phyloP scores from a whole-genome alignment of 176 grass and related monocot species.

The Cenchrus fungigraminus region DNA sequence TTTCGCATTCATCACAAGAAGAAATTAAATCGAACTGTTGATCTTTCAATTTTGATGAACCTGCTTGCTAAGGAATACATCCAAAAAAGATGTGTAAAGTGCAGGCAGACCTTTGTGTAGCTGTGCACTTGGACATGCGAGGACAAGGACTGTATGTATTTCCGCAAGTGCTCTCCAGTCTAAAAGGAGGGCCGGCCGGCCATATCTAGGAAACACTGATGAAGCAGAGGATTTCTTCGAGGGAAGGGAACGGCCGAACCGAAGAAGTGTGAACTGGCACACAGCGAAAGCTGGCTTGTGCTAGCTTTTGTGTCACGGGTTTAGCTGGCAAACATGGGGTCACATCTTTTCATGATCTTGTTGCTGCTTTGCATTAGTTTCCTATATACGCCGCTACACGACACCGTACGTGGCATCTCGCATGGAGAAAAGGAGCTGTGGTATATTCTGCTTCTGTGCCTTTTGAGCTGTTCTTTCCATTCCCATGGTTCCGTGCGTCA shows the following conservation, averaged over 20 bases:
- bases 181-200: not conserved
- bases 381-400: not conserved
- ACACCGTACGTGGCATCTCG: conserved; percentile 14
- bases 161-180: not conserved
- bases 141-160: not conserved
- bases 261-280: not conserved
- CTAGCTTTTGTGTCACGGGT: conserved; percentile 24
- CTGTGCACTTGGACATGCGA: conserved; percentile 1
- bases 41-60: not conserved
- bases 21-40: not conserved
- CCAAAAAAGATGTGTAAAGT: not conserved
- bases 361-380: not conserved
- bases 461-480: not conserved
- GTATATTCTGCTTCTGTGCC: conserved; percentile 1
- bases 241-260: not conserved
- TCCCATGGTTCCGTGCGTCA: not conserved
- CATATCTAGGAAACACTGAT: not conserved
- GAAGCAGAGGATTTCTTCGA: not conserved
- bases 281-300: conserved; percentile 27
- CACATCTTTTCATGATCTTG: conserved; percentile 49
- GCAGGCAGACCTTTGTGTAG: not conserved
- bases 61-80: not conserved
- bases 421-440: not conserved
- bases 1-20: not conserved
- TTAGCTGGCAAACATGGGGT: conserved; percentile 43